These are phyloP conservation scores for Polyporus arcularius DNA, from an alignment of 768 basidiomycete species.

Conservation along the genomic window DNA sequence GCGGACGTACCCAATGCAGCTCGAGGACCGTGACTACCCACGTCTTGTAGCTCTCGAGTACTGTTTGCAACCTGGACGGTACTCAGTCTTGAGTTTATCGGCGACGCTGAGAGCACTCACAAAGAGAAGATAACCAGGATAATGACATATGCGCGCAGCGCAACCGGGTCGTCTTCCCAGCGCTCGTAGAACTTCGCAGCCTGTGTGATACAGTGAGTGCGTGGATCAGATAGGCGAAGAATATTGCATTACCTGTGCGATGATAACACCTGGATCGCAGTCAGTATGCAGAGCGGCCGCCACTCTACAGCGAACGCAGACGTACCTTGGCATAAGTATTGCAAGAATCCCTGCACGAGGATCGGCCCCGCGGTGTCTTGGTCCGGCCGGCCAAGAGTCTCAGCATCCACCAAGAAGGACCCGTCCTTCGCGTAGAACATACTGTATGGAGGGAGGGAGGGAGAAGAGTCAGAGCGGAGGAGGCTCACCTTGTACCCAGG, in stretches of 20 bases:
- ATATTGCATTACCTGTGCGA: conserved; percentile 21
- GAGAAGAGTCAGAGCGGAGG: background rate
- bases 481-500: too few relatives aligned
- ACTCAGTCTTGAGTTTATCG: background rate
- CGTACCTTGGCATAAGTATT: conserved; percentile 45
- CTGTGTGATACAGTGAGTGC: background rate
- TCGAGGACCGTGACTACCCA: conserved; percentile 27
- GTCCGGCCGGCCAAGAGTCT: conserved; percentile 1
- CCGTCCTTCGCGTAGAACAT: background rate
- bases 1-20: conserved; percentile 22
- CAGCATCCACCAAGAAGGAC: background rate
- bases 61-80: conserved; percentile 26
- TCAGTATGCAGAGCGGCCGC: background rate
- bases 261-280: conserved; percentile 22
- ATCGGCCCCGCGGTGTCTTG: conserved; percentile 36
- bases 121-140: conserved; percentile 41
- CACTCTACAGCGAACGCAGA: background rate
- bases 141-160: conserved; percentile 44
- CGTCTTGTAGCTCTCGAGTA: conserved; percentile 28
- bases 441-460: background rate
- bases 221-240: background rate
- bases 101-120: conserved; percentile 32
- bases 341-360: conserved; percentile 46
- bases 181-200: conserved; percentile 24
- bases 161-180: conserved; percentile 41